A percentile compares a stretch with the other conserved stretches of the same genome.
phyloP scores from a whole-genome alignment of 371 early-diverging fungal genomes.

The Blakeslea trispora region DNA sequence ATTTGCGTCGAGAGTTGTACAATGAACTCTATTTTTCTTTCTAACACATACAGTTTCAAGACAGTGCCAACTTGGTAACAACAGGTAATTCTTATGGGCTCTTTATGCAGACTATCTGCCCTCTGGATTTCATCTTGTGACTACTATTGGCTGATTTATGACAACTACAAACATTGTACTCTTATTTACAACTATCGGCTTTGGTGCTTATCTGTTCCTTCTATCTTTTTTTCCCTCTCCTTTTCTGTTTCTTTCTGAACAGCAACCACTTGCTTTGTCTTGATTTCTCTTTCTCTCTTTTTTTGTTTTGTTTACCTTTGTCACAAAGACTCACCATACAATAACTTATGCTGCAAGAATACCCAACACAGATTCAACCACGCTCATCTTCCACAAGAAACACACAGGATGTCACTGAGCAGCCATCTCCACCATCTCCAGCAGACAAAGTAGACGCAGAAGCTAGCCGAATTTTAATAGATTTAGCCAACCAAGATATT shows the following conservation, averaged over 20 bases:
- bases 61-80: too few species aligned
- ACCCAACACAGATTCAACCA: constrained; percentile 32
- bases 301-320: constrained; percentile 3
- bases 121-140: not conserved
- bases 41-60: too few species aligned
- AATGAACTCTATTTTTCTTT: too few species aligned
- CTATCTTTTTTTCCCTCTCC: constrained; percentile 4
- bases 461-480: constrained; percentile 36
- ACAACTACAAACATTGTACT: not conserved
- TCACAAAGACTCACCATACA: too few species aligned
- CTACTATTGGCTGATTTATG: not conserved
- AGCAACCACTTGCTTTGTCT: too few species aligned
- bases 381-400: constrained; percentile 34
- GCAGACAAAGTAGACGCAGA: constrained; percentile 30
- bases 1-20: too few species aligned
- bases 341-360: constrained; percentile 27
- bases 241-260: not conserved
- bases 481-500: constrained; percentile 32
- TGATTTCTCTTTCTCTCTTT: not conserved
- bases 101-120: not conserved
- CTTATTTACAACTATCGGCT: not conserved
- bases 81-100: not conserved
- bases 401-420: constrained; percentile 10
- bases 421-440: constrained; percentile 2
- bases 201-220: constrained; percentile 1